Base-by-base conservation (phyloP, 306 rosid genomes). In the Abrus pulchellus region DNA sequence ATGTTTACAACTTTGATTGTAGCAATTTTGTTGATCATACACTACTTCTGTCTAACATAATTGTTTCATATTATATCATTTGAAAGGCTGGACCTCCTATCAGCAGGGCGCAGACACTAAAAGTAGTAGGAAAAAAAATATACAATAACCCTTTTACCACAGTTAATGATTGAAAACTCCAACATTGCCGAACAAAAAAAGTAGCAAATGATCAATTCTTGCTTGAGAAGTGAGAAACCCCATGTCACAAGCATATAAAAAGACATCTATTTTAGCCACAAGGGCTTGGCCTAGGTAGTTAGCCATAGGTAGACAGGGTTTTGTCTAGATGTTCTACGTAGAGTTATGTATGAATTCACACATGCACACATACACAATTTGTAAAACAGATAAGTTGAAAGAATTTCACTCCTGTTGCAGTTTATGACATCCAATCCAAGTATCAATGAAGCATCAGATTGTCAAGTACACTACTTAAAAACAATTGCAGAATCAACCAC, bases 371-470 rank as follows among this genome's bases (percentile, higher is more conserved):
- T 0, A 52, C 11, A 34, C 9, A 5, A 3, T 59, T 29, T 57
- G 29, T 52, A 40, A 52, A 11, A 43, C 56, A 43, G n/a, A 68
- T 81, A 44, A 40, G 10, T 57, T 28, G 59, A 52, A 60, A n/a
- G 49, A 74, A 59, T 59, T 34, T 2, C 62, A 14, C 50, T 14
- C 59, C 50, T 68, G 67, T 84, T 14, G 12, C 14, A 32, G 40
- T 50, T 84, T 44, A 83, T 73, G 68, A 60, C 33, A 50, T 32
- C n/a, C 57, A 59, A 9, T 79, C 49, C 54, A 41, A 40, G 77
- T 74, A 74, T 30, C 61, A 81, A 11, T 64, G 84, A 41, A 38
- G 47, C 52, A 70, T 28, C 72, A 68, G 43, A 48, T 54, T 63
- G 38, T 62, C 78, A 81, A 48, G 54, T 2, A 12, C 60, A 41